A percentile compares a stretch with the other conserved stretches of the same genome.
Conservation (phyloP, 345 rosid genomes). For the Trapa bicornis region DNA sequence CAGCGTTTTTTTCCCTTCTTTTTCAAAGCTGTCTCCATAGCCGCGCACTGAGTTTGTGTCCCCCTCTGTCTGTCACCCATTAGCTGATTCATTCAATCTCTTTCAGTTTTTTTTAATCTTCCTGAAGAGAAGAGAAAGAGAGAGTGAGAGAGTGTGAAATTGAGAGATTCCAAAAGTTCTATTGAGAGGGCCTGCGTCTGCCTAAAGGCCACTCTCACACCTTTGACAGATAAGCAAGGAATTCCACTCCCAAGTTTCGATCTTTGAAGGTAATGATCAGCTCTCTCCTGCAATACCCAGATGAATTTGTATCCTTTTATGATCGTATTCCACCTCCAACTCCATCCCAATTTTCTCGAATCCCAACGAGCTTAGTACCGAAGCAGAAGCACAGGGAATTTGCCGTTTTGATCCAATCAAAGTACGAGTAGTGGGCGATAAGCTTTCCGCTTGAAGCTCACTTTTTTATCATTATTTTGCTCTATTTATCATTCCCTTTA, state of each 20-base stretch:
- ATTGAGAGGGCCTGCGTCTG: slow-evolving; percentile 3
- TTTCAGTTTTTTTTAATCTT: background rate
- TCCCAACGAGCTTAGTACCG: slow-evolving; percentile 3
- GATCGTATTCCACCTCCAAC: background rate
- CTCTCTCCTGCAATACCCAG: background rate
- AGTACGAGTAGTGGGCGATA: background rate
- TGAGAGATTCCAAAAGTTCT: slow-evolving; percentile 2
- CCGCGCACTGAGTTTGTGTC: slow-evolving; percentile 16
- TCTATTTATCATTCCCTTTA: background rate
- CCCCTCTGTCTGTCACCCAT: slow-evolving; percentile 1
- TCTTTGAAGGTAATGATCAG: slow-evolving; percentile 2
- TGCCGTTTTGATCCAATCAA: slow-evolving; percentile 5
- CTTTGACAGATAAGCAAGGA: slow-evolving; percentile 8
- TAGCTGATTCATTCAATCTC: too few species aligned
- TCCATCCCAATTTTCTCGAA: slow-evolving; percentile 2
- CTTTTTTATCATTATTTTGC: background rate
- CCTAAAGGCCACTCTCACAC: background rate
- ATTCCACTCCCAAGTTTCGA: slow-evolving; percentile 6
- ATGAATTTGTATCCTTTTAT: background rate
- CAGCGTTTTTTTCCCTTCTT: slow-evolving; percentile 9
- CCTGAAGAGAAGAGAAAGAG: slow-evolving; percentile 4
- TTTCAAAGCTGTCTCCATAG: slow-evolving; percentile 16
- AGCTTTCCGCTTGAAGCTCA: background rate
- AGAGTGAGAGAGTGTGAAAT: background rate
- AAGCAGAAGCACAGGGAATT: background rate